phyloP scores from a whole-genome alignment of 345 rosid genomes.

The Trapa incisa region DNA sequence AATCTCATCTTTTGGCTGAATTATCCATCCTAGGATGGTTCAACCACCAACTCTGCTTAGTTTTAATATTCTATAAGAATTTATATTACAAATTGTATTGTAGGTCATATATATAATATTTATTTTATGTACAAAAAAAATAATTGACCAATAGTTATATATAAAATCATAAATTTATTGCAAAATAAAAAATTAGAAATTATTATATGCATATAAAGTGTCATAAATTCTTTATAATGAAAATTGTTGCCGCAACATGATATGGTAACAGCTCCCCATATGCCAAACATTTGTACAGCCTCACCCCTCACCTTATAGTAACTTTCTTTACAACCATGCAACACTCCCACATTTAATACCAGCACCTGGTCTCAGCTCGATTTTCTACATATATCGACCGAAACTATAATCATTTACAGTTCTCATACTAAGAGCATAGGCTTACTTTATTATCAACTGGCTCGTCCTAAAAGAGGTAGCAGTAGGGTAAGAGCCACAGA shows the following conservation, averaged over 20 bases:
- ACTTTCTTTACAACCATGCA: background rate
- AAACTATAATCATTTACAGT: slow-evolving; percentile 1
- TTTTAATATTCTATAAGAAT: no score
- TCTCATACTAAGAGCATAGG: background rate
- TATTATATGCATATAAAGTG: no score
- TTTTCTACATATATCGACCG: background rate
- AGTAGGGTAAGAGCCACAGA: background rate
- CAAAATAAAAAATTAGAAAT: no score
- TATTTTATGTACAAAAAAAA: no score
- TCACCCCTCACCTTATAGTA: background rate
- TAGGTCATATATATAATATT: no score
- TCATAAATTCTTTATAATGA: no score
- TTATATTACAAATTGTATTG: no score
- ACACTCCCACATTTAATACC: background rate
- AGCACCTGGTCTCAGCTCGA: background rate
- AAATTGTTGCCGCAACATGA: background rate
- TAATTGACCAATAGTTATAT: no score
- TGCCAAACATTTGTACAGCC: slow-evolving; percentile 1
- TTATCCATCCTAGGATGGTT: no score
- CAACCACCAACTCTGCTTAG: no score
- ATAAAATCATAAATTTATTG: no score
- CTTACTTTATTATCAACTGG: background rate
- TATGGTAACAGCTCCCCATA: background rate
- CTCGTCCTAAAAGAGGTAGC: background rate
- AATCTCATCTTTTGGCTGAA: no score